phyloP scores from a whole-genome alignment of 2,329 filamentous ascomycete species.

The Trichoderma koningii region DNA sequence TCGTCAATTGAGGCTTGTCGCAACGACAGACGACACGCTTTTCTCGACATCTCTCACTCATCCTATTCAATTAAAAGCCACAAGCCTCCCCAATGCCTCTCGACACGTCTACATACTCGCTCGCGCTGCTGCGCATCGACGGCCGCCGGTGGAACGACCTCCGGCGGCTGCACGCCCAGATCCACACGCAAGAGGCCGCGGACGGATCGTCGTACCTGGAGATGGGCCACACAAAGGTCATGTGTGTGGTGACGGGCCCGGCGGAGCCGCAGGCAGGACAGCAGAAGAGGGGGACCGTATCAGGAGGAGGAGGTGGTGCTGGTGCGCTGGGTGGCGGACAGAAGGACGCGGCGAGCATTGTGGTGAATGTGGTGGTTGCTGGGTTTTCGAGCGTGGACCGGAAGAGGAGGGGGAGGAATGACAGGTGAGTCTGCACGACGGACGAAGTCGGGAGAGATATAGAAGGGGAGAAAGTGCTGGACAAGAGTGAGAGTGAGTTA shows the following conservation, averaged over 20 bases:
- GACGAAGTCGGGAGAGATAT: conserved; percentile 31
- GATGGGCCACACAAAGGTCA: conserved; percentile 96
- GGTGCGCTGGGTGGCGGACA: conserved; percentile 41
- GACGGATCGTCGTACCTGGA: conserved; percentile 93
- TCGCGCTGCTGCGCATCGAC: conserved; percentile 80
- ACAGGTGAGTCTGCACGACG: conserved; percentile 62
- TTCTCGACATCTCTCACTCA: too few species aligned
- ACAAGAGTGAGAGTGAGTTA: too few species aligned
- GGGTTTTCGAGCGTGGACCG: conserved; percentile 88
- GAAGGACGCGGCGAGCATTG: conserved; percentile 59
- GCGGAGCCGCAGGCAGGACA: conserved; percentile 59
- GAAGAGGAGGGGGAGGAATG: conserved; percentile 71
- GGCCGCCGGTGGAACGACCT: conserved; percentile 96
- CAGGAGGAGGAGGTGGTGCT: conserved; percentile 30
- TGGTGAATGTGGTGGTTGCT: conserved; percentile 80
- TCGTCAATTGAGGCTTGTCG: background rate
- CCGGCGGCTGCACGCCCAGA: conserved; percentile 81
- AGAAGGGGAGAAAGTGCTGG: background rate
- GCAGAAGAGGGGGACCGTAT: conserved; percentile 39
- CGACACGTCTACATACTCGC: conserved; percentile 87
- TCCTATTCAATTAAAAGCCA: background rate
- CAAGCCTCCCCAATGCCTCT: conserved; percentile 69
- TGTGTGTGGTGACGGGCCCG: conserved; percentile 88
- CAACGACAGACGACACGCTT: background rate
- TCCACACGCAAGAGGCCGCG: conserved; percentile 87